Percentiles rank a stretch among this genome's conserved stretches.
These are phyloP conservation scores for Coriaria nepalensis DNA, from an alignment of 306 rosid species.

Conservation along the genomic window DNA sequence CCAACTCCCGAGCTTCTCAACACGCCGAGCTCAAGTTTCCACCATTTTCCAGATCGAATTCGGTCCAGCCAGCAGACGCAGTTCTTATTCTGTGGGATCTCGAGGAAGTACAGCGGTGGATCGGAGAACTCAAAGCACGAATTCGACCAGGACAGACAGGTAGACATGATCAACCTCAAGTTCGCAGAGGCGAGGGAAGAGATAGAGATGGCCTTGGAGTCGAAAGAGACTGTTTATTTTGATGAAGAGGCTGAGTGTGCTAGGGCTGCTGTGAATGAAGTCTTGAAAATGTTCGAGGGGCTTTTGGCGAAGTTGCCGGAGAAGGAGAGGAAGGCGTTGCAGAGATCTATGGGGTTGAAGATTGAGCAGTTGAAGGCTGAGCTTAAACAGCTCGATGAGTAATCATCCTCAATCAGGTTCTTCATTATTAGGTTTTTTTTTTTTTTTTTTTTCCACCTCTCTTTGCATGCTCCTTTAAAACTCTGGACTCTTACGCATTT, in stretches of 20 bases:
- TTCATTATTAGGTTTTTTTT: slow-evolving; percentile 9
- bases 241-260: slow-evolving; percentile 94
- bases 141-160: slow-evolving; percentile 48
- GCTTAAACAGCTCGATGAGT: slow-evolving; percentile 66
- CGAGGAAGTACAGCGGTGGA: slow-evolving; percentile 26
- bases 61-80: slow-evolving; percentile 9
- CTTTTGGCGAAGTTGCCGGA: slow-evolving; percentile 50
- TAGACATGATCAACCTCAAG: slow-evolving; percentile 82
- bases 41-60: slow-evolving; percentile 12
- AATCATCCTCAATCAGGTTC: slow-evolving; percentile 43
- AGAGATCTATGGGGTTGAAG: slow-evolving; percentile 84
- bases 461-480: not conserved
- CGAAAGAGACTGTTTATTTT: slow-evolving; percentile 82
- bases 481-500: no score
- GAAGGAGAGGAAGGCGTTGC: slow-evolving; percentile 42
- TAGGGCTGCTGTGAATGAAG: slow-evolving; percentile 65
- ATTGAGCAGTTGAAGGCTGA: slow-evolving; percentile 92
- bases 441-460: not conserved
- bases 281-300: slow-evolving; percentile 38
- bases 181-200: slow-evolving; percentile 94
- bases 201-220: slow-evolving; percentile 87
- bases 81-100: slow-evolving; percentile 8
- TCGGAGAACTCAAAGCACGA: slow-evolving; percentile 19
- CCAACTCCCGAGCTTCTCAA: slow-evolving; percentile 11
- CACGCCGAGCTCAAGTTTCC: slow-evolving; percentile 16